Base-by-base conservation (phyloP, 805 yeast genomes). In the Wickerhamomyces chambardii region DNA sequence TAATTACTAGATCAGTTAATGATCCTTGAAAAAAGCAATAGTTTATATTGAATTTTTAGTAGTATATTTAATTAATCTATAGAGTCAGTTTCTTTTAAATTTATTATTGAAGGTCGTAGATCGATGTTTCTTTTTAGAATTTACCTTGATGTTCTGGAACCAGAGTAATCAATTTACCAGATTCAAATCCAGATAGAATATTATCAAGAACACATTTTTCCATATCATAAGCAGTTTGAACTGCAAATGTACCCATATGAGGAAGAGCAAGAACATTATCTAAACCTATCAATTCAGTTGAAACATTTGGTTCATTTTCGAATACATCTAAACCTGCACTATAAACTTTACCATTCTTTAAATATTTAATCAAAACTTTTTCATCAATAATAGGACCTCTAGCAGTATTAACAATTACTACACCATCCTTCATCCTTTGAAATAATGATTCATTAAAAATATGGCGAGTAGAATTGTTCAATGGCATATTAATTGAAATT, bases 301-400 rank as follows among this genome's bases (percentile, higher is more conserved):
- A 53, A 5, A 56, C 46, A 4, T 28, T 18, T 7, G 82, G 82
- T 49, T 75, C 82, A 25, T 60, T 42, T 49, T 71, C 71, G 44
- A 59, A 74, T 5, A 75, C 82, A 47, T 75, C 83, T 37, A 69
- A 53, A 0, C 80, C 83, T 4, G 75, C 69, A 50, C 68, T 71
- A 32, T 68, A 51, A 6, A 75, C 54, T 33, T 64, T 64, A 0
- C 74, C 75, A 12, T 50, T 32, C 21, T 42, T 35, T 36, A 73
- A 64, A 2, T 66, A 67, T 10, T 55, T 55, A 9, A 67, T 63
- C 31, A 75, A 53, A 2, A 71, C 73, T 10, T 61, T 51, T 46
- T 70, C 72, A 39, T 75, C 75, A 28, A 74, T 49, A 14, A 73
- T 62, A 5, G 55, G 40, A 2, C 81, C 83, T 40, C 83, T 59